Evolutionary conservation across 2,329 filamentous ascomycete genomes (phyloP), one percentile per base, ranked within the genome.

Genomic region (Alternaria conjuncta): DNA sequence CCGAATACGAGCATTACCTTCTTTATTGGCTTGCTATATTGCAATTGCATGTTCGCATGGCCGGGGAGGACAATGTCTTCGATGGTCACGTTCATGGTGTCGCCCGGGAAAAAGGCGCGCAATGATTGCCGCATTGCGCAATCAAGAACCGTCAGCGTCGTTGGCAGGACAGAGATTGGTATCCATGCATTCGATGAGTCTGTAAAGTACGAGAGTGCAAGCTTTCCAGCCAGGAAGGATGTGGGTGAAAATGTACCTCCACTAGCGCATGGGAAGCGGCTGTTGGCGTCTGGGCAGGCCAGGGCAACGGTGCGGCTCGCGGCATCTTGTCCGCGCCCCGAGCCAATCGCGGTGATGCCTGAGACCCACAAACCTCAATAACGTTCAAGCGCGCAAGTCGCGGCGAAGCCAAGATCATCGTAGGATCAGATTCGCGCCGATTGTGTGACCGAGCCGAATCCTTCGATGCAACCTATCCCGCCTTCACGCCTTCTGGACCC

Each of bases 291-390:
- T 51, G 26, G 36, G 36, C 36, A n/a, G 36, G 36, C 15, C 36
- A 41, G 36, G 36, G 36, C 36, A 41, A 30, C 26, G 47, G 26
- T 32, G 47, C 47, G 46, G 46, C 46, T 50, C 46, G 46, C n/a
- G 47, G 47, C 25, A 30, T 30, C 25, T 28, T 6, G 47, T 50
- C 47, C 47, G 26, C 15, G 4, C 6, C 12, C 26, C 47, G 47
- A 51, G 18, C 47, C 47, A 51, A 51, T 51, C 11, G 26, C 3
- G 18, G 26, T 51, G 12, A 51, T 2, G 26, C 47, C 47, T 20
- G 1, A 1, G 26, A 4, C 18, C 18, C 47, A 51, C 18, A 8
- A 4, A 15, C 8, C 26, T 51, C 18, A 12, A 51, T 1, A 6
- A 51, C 0, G 6, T 51, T 26, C 26, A 51, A 20, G 47, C 26